Evolutionary conservation across 139 green algal species (phyloP).

Genomic region (Dunaliella sp.): DNA sequence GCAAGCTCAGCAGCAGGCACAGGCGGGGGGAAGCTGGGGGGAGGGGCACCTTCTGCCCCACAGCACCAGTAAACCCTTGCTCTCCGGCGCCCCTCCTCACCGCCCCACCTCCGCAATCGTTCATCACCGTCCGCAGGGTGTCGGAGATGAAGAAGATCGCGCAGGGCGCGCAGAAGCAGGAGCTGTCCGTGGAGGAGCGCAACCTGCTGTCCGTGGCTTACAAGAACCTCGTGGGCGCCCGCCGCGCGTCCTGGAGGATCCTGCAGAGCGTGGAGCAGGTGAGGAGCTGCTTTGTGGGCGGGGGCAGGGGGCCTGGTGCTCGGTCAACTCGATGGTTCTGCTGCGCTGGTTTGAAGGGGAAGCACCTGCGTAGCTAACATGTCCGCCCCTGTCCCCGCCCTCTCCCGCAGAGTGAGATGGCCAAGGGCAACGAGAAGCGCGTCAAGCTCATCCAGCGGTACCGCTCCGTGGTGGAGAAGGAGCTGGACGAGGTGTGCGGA

Average conservation of each 20-base stretch:
- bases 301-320: too few relatives aligned
- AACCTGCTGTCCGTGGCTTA: constrained; percentile 88
- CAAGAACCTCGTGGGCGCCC: constrained; percentile 96
- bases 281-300: neutral
- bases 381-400: too few relatives aligned
- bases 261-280: constrained; percentile 92
- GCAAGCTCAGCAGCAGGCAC: too few relatives aligned
- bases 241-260: constrained; percentile 94
- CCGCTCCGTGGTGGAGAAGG: constrained; percentile 76
- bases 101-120: too few relatives aligned
- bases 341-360: too few relatives aligned
- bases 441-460: constrained; percentile 75
- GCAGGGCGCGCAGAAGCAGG: constrained; percentile 78
- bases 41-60: too few relatives aligned
- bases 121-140: too few relatives aligned
- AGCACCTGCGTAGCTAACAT: too few relatives aligned
- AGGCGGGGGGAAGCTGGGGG: too few relatives aligned
- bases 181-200: constrained; percentile 96
- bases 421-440: constrained; percentile 92
- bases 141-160: constrained; percentile 96
- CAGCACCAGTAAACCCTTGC: too few relatives aligned
- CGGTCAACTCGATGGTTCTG: too few relatives aligned
- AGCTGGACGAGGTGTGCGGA: constrained; percentile 79
- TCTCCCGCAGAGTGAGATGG: constrained; percentile 85
- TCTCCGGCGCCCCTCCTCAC: too few relatives aligned